Evolutionary conservation across 2,329 filamentous ascomycete genomes (phyloP).

Genomic region (Aureobasidium sp.): DNA sequence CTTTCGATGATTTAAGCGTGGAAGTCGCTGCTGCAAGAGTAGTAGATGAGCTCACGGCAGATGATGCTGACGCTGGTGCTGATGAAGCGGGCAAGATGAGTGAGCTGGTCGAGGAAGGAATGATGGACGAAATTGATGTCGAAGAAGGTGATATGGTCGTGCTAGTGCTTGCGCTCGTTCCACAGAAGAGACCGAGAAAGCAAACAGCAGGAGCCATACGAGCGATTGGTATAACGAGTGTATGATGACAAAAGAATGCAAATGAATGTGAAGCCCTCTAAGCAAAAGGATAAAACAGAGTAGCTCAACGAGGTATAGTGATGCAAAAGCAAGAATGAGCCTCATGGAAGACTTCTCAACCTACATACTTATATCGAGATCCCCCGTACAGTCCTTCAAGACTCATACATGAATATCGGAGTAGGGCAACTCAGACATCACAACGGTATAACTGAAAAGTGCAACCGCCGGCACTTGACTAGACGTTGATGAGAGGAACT

Average conservation of each 20-base stretch:
- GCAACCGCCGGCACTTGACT: neutral
- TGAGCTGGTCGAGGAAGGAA: neutral
- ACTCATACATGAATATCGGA: neutral
- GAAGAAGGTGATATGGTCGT: neutral
- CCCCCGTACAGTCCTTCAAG: neutral
- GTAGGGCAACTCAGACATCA: slow-evolving; percentile 2
- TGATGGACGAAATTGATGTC: neutral
- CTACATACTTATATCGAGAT: neutral
- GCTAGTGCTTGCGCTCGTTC: neutral
- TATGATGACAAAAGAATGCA: neutral
- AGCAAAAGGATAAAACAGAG: neutral
- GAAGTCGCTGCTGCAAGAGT: neutral
- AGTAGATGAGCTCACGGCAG: neutral
- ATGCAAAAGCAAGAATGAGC: neutral
- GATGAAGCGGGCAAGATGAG: neutral
- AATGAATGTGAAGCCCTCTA: neutral
- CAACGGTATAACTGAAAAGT: slow-evolving; percentile 6
- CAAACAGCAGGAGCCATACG: neutral
- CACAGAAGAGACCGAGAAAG: neutral
- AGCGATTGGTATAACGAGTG: neutral
- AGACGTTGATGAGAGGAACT: neutral
- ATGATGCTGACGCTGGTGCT: neutral
- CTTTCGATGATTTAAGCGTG: neutral
- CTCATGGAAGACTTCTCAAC: neutral
- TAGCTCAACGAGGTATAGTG: neutral